phyloP scores from a whole-genome alignment of 345 rosid genomes.

The Turritis glabra region DNA sequence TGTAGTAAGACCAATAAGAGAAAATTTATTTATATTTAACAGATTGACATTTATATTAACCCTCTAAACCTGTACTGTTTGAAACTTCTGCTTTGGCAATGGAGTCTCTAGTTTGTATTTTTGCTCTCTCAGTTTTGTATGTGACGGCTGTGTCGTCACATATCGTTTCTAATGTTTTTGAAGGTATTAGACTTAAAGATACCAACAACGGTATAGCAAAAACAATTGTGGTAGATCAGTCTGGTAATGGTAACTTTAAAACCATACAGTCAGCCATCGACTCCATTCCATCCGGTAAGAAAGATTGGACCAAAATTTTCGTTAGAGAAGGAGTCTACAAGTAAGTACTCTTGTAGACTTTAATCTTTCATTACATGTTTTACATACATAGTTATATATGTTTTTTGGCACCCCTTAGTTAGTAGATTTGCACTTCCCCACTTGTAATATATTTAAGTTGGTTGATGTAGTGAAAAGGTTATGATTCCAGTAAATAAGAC shows the following conservation, averaged over 20 bases:
- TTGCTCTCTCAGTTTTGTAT: background rate
- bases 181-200: background rate
- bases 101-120: background rate
- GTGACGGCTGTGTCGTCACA: background rate
- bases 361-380: background rate
- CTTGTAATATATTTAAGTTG: background rate
- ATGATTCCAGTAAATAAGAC: constrained; percentile 35
- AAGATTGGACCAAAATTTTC: constrained; percentile 28
- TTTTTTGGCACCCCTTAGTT: too few relatives aligned
- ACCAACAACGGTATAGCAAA: background rate
- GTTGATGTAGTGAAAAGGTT: constrained; percentile 42
- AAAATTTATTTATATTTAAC: background rate
- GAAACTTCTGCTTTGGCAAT: background rate
- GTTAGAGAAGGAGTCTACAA: constrained; percentile 35
- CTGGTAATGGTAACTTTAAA: constrained; percentile 37
- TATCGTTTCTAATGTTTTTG: background rate
- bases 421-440: background rate
- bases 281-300: constrained; percentile 34
- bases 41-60: background rate
- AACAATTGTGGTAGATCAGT: constrained; percentile 36
- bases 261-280: constrained; percentile 43
- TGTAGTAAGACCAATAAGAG: background rate
- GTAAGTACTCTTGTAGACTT: constrained; percentile 11
- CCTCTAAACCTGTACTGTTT: background rate
- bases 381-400: background rate